Base-by-base conservation (phyloP, 495 filamentous ascomycete species). In the Talaromyces liani region DNA sequence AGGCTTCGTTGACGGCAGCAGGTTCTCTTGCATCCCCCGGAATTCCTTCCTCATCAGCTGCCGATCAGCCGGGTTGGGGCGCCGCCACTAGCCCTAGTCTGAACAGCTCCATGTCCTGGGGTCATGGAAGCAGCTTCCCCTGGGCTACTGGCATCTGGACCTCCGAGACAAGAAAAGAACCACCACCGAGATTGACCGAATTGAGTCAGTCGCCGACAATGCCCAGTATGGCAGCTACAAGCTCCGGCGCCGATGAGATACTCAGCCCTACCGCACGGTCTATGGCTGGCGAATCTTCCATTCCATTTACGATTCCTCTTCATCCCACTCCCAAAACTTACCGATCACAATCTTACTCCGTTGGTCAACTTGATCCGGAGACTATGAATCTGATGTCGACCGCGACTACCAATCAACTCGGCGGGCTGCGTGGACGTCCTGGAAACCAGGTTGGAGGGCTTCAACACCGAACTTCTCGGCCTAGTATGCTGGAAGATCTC, bases 281-380 rank as follows among this genome's bases (percentile, higher is more conserved):
- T 3, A 78, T 77, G 49, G 74, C 80, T 49, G 80, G 85, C 7
- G 88, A 91, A 63, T 75, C 81, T 5, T 69, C 76, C 16, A 91
- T 96, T 63, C 92, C 92, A 14, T 95, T 97, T 64, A 84, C 90
- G 6, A 96, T 96, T 64, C 93, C 93, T 3, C 79, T 97, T 14
- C 91, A 96, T 65, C 93, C 93, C 4, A 94, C 92, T 0, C 90
- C 89, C 9, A 94, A 96, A 70, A 93, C 90, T 2, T 95, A 95
- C 69, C 89, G 94, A 33, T 98, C 94, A 14, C 91, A 96, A 76
- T 98, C 94, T 5, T 98, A 97, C 72, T 97, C 93, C 2, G 93
- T 97, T 29, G 94, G 94, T 25, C 94, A 98, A 71, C 74, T 91
- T 65, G 92, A 97, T 25, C 82, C 87, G 6, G 91, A 96, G 56